Evolutionary conservation across 2,329 filamentous ascomycete species (phyloP), one percentile per base, ranked within the genome.

Genomic region (Lachnellula suecica): DNA sequence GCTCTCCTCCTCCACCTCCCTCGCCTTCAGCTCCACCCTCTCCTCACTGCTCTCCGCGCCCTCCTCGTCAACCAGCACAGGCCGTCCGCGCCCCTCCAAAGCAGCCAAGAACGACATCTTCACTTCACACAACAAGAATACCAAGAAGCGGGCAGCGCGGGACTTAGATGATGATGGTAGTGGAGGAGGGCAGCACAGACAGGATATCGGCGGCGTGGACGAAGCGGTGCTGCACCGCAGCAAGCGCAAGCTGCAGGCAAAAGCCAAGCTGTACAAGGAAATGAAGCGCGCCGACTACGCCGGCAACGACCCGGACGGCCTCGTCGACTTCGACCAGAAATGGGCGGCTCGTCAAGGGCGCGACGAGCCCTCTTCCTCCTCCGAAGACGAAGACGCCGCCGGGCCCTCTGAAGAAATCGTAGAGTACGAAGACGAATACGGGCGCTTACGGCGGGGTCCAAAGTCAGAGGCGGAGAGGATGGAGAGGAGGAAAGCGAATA

Each of bases 261-360:
- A 99, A 71, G 91, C 89, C 3, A 82, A 88, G 4, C 73, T 94
- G 2, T 99, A 99, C 71, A 85, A 88, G 6, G 88, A 89, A 34
- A 87, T 99, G 83, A 96, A 96, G 71, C 81, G 89, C 29, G 92
- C 93, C n/a, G 87, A 96, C 66, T 85, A 89, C 70, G 75, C 24
- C 1, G 81, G 88, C 59, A 81, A 86, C 66, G 75, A 82, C 61
- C 74, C 82, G 38, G 82, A 85, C 61, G 79, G 82, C 22, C 80
- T 96, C 23, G 87, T 99, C 2, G 93, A 99, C 72, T 99, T 99
- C 70, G 94, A 97, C 71, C 80, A 87, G 55, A 99, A 97, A 73
- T 97, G 94, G 92, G 91, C 88, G 0, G 89, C 96, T 66, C 74
- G 71, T 69, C 3, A 64, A 65, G 17, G 57, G 4, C 11, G 57